These are phyloP conservation scores for Sporobolomyces phaffii DNA, from an alignment of 768 basidiomycete species.

Conservation along the genomic window DNA sequence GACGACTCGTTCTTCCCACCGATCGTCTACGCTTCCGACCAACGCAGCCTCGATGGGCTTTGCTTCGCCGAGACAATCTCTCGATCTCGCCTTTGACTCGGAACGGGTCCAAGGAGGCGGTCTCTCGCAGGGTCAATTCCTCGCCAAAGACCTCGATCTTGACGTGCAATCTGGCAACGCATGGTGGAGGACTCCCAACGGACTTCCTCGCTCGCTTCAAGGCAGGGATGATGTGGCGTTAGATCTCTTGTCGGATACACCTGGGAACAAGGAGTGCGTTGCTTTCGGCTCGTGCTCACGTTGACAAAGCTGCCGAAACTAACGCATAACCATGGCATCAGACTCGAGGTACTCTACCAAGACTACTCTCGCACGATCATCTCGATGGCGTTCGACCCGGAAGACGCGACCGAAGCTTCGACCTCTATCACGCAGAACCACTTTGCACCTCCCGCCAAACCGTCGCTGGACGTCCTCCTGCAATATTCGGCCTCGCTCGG, in stretches of 20 bases:
- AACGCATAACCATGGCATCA: neutral
- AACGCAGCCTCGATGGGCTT: slow-evolving; percentile 7
- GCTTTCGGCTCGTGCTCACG: neutral
- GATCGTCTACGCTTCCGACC: neutral
- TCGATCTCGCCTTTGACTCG: slow-evolving; percentile 4
- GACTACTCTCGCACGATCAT: slow-evolving; percentile 23
- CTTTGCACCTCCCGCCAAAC: neutral
- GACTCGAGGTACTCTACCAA: slow-evolving; percentile 22
- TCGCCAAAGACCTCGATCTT: slow-evolving; percentile 22
- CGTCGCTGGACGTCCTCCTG: slow-evolving; percentile 2
- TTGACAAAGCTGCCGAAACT: neutral
- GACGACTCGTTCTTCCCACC: neutral
- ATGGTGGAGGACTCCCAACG: slow-evolving; percentile 19
- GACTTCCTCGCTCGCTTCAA: slow-evolving; percentile 2
- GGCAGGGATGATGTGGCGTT: neutral
- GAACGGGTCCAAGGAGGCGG: neutral
- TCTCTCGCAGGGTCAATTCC: neutral
- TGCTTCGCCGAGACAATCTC: slow-evolving; percentile 15
- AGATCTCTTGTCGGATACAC: neutral
- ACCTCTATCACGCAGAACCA: slow-evolving; percentile 25
- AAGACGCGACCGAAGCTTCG: slow-evolving; percentile 16
- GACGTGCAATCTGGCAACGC: neutral
- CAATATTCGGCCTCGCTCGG: slow-evolving; percentile 23
- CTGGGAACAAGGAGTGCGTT: slow-evolving; percentile 7
- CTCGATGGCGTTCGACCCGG: slow-evolving; percentile 15